phyloP scores from a whole-genome alignment of 2,329 filamentous ascomycete species.

The Bisporella sp. region DNA sequence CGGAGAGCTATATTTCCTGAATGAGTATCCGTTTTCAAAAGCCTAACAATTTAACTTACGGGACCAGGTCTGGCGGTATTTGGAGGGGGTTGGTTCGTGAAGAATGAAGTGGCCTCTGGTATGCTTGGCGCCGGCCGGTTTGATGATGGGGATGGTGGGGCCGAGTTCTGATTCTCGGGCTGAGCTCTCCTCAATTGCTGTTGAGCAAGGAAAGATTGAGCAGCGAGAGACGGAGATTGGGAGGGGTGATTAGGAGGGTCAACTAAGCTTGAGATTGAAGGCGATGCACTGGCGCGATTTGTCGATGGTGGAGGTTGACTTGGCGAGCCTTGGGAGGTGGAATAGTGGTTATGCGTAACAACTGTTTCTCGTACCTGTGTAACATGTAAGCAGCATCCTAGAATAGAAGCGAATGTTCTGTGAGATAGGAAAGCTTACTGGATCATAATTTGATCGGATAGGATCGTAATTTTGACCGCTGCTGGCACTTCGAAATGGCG shows the following conservation, averaged over 20 bases:
- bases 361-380: slow-evolving; percentile 48
- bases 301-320: slow-evolving; percentile 35
- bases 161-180: slow-evolving; percentile 17
- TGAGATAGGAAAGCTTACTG: slow-evolving; percentile 23
- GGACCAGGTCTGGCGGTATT: slow-evolving; percentile 2
- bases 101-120: slow-evolving; percentile 1
- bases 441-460: slow-evolving; percentile 68
- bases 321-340: slow-evolving; percentile 39
- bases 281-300: slow-evolving; percentile 78
- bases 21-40: not conserved
- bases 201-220: slow-evolving; percentile 29
- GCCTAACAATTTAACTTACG: not conserved
- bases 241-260: slow-evolving; percentile 50
- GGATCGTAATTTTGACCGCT: slow-evolving; percentile 86
- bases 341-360: slow-evolving; percentile 26
- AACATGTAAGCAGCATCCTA: not conserved
- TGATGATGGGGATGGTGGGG: slow-evolving; percentile 24
- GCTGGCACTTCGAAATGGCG: slow-evolving; percentile 29
- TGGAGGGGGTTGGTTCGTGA: not conserved
- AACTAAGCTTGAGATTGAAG: slow-evolving; percentile 85
- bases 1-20: not conserved
- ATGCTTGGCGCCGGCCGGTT: slow-evolving; percentile 20
- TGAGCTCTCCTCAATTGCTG: slow-evolving; percentile 19
- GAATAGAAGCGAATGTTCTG: no score
- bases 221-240: slow-evolving; percentile 24